Percentiles rank a stretch among this genome's conserved stretches.
Evolutionary conservation across 306 rosid genomes (phyloP).

Genomic region (Rosa rugosa): DNA sequence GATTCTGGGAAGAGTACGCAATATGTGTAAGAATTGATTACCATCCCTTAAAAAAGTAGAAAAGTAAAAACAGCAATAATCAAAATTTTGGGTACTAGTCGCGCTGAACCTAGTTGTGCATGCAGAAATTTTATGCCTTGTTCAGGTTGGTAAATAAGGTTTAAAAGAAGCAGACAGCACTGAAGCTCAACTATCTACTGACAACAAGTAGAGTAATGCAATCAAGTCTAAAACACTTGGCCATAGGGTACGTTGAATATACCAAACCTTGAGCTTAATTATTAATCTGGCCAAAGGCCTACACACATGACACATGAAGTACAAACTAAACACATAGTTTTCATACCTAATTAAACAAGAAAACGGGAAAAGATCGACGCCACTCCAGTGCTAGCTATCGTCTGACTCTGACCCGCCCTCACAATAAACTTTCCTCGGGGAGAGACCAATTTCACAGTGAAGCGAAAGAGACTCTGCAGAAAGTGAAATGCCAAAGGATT

Average conservation of each 20-base stretch:
- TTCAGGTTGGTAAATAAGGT: neutral
- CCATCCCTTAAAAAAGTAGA: no score
- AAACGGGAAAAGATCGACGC: constrained; percentile 16
- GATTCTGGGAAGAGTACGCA: neutral
- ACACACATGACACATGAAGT: neutral
- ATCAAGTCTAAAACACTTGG: neutral
- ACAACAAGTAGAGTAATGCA: neutral
- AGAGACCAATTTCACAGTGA: constrained; percentile 20
- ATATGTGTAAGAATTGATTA: no score
- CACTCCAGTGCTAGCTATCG: constrained; percentile 12
- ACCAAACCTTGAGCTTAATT: constrained; percentile 7
- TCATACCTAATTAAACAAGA: neutral
- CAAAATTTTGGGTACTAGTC: neutral
- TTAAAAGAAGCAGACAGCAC: neutral
- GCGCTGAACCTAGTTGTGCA: neutral
- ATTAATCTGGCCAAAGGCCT: constrained; percentile 34
- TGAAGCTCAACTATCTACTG: neutral
- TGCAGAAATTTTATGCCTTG: neutral
- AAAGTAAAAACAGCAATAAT: neutral
- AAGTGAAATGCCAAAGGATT: constrained; percentile 86
- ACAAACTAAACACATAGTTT: constrained; percentile 3
- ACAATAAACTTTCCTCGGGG: constrained; percentile 18
- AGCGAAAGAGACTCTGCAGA: constrained; percentile 34
- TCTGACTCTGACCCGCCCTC: constrained; percentile 21
- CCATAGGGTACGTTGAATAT: neutral